These are phyloP conservation scores for Mycena rosella DNA, from an alignment of 768 basidiomycete species.

Conservation along the genomic window DNA sequence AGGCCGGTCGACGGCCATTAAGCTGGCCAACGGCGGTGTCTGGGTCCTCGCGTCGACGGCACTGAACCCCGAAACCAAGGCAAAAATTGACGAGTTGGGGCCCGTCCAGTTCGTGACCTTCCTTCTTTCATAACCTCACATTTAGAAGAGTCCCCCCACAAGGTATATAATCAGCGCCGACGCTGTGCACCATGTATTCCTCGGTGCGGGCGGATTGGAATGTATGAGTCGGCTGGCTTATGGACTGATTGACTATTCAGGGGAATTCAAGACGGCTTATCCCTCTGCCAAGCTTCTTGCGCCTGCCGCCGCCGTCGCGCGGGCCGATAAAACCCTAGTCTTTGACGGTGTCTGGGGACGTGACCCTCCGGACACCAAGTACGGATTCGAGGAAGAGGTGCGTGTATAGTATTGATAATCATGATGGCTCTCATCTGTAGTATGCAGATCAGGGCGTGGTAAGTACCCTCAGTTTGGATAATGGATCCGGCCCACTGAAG, in stretches of 20 bases:
- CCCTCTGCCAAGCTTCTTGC: slow-evolving; percentile 80
- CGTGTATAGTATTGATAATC: slow-evolving; percentile 19
- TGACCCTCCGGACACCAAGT: slow-evolving; percentile 73
- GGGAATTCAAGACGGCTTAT: slow-evolving; percentile 76
- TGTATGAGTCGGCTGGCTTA: not conserved
- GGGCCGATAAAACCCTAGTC: slow-evolving; percentile 61
- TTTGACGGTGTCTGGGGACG: slow-evolving; percentile 80
- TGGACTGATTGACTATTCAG: slow-evolving; percentile 43
- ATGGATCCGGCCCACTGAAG: not conserved
- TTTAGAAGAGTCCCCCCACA: not conserved
- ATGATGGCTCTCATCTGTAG: not conserved
- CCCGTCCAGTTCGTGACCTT: slow-evolving; percentile 67
- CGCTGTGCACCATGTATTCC: too few relatives aligned
- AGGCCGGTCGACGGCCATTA: slow-evolving; percentile 86
- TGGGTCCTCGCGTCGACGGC: slow-evolving; percentile 90
- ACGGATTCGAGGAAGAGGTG: slow-evolving; percentile 84
- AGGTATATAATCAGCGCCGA: too few relatives aligned
- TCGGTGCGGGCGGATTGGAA: too few relatives aligned
- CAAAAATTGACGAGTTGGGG: slow-evolving; percentile 73
- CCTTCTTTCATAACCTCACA: not conserved
- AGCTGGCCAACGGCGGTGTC: slow-evolving; percentile 73
- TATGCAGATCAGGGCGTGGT: slow-evolving; percentile 65
- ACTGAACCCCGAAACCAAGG: slow-evolving; percentile 72
- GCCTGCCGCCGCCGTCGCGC: slow-evolving; percentile 66
- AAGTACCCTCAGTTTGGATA: not conserved